phyloP scores from a whole-genome alignment of 768 basidiomycete genomes.

The Inosperma sp. region DNA sequence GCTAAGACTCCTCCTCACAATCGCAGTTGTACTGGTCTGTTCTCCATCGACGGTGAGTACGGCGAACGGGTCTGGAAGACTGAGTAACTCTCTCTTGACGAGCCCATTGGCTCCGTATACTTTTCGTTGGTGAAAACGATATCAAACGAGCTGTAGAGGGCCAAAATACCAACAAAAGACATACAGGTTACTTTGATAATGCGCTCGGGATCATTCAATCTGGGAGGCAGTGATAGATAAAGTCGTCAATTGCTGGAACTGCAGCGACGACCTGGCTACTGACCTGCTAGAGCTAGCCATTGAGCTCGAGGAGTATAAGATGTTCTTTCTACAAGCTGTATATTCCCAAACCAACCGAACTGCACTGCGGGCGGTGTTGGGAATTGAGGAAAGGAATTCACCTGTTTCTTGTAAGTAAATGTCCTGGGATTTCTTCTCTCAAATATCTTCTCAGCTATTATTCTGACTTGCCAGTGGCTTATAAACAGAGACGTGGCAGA shows the following conservation, averaged over 20 bases:
- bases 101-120: conserved; percentile 74
- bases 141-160: neutral
- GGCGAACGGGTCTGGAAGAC: conserved; percentile 84
- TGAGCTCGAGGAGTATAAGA: neutral
- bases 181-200: conserved; percentile 48
- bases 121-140: conserved; percentile 23
- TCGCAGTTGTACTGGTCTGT: conserved; percentile 70
- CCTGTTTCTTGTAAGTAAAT: too few relatives aligned
- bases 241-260: conserved; percentile 1
- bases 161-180: conserved; percentile 17
- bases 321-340: neutral
- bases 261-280: conserved; percentile 6
- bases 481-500: too few relatives aligned
- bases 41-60: too few relatives aligned
- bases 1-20: conserved; percentile 61
- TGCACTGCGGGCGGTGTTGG: conserved; percentile 4
- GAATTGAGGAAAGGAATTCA: too few relatives aligned
- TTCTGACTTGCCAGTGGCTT: too few relatives aligned
- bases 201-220: conserved; percentile 46
- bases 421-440: too few relatives aligned
- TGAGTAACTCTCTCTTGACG: conserved; percentile 70
- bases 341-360: neutral
- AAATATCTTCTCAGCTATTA: too few relatives aligned
- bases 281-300: conserved; percentile 29
- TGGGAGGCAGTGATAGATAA: conserved; percentile 19